Conservation (phyloP, 2,329 filamentous ascomycete genomes). For the Botryotinia convoluta region DNA sequence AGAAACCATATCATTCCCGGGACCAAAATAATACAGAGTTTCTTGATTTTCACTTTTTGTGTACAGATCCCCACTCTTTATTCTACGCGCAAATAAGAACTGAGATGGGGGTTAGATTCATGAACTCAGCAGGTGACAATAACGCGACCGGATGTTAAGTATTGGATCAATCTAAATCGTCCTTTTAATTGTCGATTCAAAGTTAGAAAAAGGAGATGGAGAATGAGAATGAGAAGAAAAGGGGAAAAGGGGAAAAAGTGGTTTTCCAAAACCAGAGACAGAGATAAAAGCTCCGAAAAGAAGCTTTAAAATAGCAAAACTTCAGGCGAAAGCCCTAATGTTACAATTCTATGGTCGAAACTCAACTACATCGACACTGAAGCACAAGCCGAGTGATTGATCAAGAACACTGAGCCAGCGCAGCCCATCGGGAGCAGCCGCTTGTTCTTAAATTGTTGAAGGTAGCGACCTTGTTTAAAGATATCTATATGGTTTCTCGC, state of each 20-base stretch:
- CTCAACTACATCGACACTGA: not conserved
- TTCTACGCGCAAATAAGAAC: not conserved
- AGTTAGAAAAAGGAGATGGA: not conserved
- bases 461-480: not conserved
- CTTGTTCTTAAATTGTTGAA: not conserved
- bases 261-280: not conserved
- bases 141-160: not conserved
- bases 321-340: not conserved
- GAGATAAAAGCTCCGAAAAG: not conserved
- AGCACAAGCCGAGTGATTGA: not conserved
- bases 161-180: not conserved
- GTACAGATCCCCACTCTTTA: too few relatives aligned
- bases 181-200: not conserved
- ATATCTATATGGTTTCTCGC: not conserved
- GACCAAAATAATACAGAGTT: too few relatives aligned
- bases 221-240: not conserved
- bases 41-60: too few relatives aligned
- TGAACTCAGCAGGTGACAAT: not conserved
- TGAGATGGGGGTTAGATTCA: not conserved
- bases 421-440: not conserved
- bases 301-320: not conserved
- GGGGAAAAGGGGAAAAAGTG: not conserved
- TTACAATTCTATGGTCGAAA: not conserved
- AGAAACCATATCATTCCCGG: too few relatives aligned
- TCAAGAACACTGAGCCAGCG: not conserved